Evolutionary conservation across 2,329 filamentous ascomycete species (phyloP), one percentile per base, ranked within the genome.

Genomic region (Aureobasidium namibiae): DNA sequence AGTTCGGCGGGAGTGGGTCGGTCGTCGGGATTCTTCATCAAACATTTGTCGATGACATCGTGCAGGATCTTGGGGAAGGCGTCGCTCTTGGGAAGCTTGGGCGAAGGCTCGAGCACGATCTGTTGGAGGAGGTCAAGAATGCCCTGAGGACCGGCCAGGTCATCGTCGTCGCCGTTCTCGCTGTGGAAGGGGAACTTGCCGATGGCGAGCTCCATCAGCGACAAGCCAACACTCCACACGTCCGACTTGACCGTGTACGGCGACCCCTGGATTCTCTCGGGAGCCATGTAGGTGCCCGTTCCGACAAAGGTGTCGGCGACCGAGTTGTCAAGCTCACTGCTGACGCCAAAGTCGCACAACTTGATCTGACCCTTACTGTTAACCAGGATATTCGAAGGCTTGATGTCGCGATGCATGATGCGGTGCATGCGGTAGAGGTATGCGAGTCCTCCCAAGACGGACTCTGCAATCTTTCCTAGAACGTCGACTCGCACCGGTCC

Each of bases 351-450:
- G 73, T 99, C 94, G 75, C 92, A 97, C 6, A 99, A 83, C 76
- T 99, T 99, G 80, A 99, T 97, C 65, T 88, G 85, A 13, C 94
- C 94, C 59, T 87, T 84, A 18, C 92, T 96, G 78, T 97, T 97
- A 69, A 97, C 89, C 26, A 99, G 80, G 61, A 99, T 92, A 72
- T 99, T 99, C 45, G 94, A 97, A 1, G 94, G 94, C 70, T 99
- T 99, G 77, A 99, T 95, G 72, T 99, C 94, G 74, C 94, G 86
- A 73, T 99, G 94, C 92, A 99, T 97, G 72, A 99, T 99, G 69
- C 94, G 90, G 72, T 97, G 92, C 66, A 90, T 89, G 65, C 88
- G 87, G 76, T 97, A 99, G 50, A 99, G 87, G 70, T 99, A 99
- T 34, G 91, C 92, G 61, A 99, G 81, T 13, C 94, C 94, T 50